A percentile compares a stretch with the other conserved stretches of the same genome.
Evolutionary conservation across 768 basidiomycete species (phyloP).

Genomic region (Naematelia encephala): DNA sequence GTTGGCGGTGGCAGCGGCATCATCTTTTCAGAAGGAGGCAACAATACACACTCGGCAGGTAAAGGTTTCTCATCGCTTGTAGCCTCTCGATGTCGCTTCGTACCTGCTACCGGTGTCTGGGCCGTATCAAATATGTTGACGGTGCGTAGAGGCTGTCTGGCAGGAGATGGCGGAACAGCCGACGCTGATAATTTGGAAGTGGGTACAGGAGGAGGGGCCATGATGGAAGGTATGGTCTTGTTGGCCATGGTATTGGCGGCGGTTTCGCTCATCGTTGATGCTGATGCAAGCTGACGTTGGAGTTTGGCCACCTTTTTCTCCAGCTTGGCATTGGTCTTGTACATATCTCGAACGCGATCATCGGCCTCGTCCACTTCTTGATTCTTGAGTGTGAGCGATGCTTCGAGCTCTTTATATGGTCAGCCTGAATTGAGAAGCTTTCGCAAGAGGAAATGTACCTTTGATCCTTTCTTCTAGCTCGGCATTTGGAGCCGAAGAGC

Average conservation of each 20-base stretch:
- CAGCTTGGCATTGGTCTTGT: conserved; percentile 36
- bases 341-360: conserved; percentile 35
- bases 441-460: neutral
- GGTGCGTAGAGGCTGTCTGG: conserved; percentile 3
- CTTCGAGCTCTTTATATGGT: conserved; percentile 37
- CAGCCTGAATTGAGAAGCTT: no score
- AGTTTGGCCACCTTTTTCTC: conserved; percentile 43
- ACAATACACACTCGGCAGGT: conserved; percentile 16
- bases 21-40: neutral
- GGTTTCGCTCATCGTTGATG: conserved; percentile 17
- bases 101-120: conserved; percentile 7
- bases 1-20: neutral
- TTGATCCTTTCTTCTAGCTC: conserved; percentile 1
- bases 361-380: conserved; percentile 45
- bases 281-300: conserved; percentile 24
- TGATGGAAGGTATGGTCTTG: neutral
- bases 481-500: neutral
- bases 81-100: conserved; percentile 9
- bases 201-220: conserved; percentile 11
- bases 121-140: conserved; percentile 17
- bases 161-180: neutral
- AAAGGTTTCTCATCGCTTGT: conserved; percentile 5
- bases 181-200: neutral
- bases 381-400: conserved; percentile 27
- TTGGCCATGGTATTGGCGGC: conserved; percentile 22